Evolutionary conservation across 768 basidiomycete genomes (phyloP).

Genomic region (Suillus variegatus): DNA sequence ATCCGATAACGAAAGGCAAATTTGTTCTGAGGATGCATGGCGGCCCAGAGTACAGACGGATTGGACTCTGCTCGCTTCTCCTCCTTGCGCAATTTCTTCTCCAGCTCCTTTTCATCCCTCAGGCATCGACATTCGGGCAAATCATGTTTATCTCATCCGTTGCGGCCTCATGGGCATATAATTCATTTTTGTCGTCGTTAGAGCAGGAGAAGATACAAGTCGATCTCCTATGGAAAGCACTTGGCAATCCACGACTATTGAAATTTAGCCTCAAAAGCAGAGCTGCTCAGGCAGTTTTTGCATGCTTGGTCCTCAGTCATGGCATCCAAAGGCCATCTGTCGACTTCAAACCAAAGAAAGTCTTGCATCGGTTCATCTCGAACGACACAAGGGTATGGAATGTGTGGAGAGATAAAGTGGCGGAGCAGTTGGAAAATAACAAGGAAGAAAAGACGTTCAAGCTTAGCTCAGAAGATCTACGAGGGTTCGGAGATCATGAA

Average conservation of each 20-base stretch:
- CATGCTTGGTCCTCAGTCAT: conserved; percentile 23
- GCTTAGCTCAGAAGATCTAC: not conserved
- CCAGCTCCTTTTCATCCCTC: conserved; percentile 38
- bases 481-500: not conserved
- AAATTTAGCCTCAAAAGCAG: conserved; percentile 20
- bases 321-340: conserved; percentile 5
- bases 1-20: conserved; percentile 33
- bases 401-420: conserved; percentile 27
- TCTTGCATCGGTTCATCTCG: conserved; percentile 22
- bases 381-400: conserved; percentile 31
- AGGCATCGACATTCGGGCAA: conserved; percentile 36
- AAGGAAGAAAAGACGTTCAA: conserved; percentile 4
- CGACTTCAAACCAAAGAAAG: conserved; percentile 7
- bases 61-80: conserved; percentile 33
- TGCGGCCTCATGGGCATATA: conserved; percentile 36
- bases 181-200: conserved; percentile 37
- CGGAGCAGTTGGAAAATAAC: conserved; percentile 18
- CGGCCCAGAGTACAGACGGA: conserved; percentile 17
- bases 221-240: conserved; percentile 17
- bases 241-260: conserved; percentile 16
- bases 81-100: conserved; percentile 34
- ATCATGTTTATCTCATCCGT: conserved; percentile 35
- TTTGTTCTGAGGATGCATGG: conserved; percentile 26
- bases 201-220: conserved; percentile 35
- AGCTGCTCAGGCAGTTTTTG: conserved; percentile 21